These are phyloP conservation scores for Anthracocystis panici-leucophaei DNA, from an alignment of 1,284 basidiomycete species.

Conservation along the genomic window DNA sequence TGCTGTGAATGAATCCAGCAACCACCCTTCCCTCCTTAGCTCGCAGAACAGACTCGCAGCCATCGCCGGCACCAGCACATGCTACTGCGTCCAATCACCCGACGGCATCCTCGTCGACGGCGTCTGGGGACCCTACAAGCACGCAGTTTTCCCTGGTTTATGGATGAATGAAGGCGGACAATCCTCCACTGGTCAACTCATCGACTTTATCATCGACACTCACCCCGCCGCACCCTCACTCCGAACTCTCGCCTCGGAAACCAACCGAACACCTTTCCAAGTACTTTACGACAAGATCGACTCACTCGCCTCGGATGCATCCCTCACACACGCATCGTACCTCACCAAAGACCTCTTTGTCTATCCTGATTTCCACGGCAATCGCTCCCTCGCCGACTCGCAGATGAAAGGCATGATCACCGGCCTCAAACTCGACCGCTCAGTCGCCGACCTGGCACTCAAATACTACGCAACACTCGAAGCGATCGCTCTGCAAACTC, in stretches of 20 bases:
- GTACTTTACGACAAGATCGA: constrained; percentile 83
- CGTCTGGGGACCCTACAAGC: constrained; percentile 95
- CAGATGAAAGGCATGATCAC: constrained; percentile 91
- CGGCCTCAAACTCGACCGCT: constrained; percentile 85
- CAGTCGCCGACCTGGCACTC: constrained; percentile 83
- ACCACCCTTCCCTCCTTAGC: constrained; percentile 63
- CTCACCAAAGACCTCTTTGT: constrained; percentile 90
- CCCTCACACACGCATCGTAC: constrained; percentile 73
- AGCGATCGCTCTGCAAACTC: constrained; percentile 92
- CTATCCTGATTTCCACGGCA: constrained; percentile 88
- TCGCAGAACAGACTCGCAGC: constrained; percentile 82
- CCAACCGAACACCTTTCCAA: constrained; percentile 71
- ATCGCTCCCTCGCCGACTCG: constrained; percentile 94
- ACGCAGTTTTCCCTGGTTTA: constrained; percentile 82
- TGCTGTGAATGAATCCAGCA: constrained; percentile 70
- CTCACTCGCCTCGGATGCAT: constrained; percentile 74
- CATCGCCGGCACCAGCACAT: constrained; percentile 95
- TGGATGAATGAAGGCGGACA: constrained; percentile 99
- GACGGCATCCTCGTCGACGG: constrained; percentile 88
- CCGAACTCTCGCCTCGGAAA: constrained; percentile 73
- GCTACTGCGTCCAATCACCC: constrained; percentile 80
- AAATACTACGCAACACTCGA: constrained; percentile 93
- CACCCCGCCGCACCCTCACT: constrained; percentile 85
- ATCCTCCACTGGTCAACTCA: constrained; percentile 97
- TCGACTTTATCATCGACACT: constrained; percentile 93